Conservation (phyloP, 805 yeast genomes). For the Blastobotrys robertii region DNA sequence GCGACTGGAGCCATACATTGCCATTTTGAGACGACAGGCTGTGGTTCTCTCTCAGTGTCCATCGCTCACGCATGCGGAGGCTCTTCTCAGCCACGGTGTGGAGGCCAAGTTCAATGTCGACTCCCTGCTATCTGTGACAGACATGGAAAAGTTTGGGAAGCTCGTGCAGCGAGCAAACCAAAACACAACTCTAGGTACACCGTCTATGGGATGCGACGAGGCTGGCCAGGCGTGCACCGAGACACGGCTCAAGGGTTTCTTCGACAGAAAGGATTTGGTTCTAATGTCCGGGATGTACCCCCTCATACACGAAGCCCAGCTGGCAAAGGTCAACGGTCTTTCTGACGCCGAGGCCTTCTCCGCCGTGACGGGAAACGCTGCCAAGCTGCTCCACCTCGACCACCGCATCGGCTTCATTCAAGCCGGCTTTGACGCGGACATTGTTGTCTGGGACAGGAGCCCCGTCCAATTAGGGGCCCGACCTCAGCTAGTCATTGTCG, state of each 20-base stretch:
- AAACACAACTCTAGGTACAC: background rate
- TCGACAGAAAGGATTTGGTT: background rate
- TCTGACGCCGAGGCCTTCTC: constrained; percentile 1
- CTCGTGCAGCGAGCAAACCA: background rate
- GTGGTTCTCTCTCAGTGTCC: too few species aligned
- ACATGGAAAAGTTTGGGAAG: background rate
- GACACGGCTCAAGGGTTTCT: constrained; percentile 1
- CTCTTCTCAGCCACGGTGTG: too few species aligned
- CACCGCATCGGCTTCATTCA: constrained; percentile 1
- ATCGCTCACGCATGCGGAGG: too few species aligned
- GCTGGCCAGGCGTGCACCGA: constrained; percentile 2
- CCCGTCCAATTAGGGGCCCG: constrained; percentile 1
- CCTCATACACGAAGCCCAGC: background rate
- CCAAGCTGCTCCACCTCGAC: background rate
- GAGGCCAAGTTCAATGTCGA: too few species aligned
- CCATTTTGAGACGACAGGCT: too few species aligned
- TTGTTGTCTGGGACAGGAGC: constrained; percentile 3
- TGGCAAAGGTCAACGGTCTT: constrained; percentile 1
- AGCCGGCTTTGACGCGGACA: constrained; percentile 3
- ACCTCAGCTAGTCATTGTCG: too few species aligned
- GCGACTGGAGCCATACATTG: too few species aligned
- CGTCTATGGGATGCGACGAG: constrained; percentile 1
- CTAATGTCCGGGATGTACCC: constrained; percentile 1
- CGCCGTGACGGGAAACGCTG: constrained; percentile 2
- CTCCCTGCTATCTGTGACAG: background rate